A percentile compares a stretch with the other conserved stretches of the same genome.
These are phyloP conservation scores for Candida michaelii DNA, from an alignment of 805 yeast genomes.

Conservation along the genomic window DNA sequence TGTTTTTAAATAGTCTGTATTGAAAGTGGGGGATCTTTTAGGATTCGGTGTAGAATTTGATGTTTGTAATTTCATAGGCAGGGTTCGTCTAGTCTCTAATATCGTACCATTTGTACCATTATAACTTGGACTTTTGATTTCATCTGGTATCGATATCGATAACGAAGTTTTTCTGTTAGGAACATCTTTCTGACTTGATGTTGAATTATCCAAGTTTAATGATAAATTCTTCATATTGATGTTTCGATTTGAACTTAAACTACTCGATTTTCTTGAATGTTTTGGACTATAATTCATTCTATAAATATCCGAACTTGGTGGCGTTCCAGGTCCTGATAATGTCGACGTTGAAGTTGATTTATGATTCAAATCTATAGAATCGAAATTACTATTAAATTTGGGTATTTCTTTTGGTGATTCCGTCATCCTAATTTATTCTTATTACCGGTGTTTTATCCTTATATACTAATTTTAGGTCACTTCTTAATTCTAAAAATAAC, in stretches of 20 bases:
- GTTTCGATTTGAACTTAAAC: constrained; percentile 31
- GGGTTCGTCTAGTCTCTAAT: neutral
- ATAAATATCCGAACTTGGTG: constrained; percentile 1
- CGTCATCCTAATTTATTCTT: constrained; percentile 1
- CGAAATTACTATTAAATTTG: neutral
- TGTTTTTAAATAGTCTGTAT: neutral
- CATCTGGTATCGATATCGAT: constrained; percentile 9
- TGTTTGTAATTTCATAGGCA: constrained; percentile 4
- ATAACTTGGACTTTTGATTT: neutral
- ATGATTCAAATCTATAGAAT: neutral
- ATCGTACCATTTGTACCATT: constrained; percentile 6
- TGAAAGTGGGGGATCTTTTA: neutral
- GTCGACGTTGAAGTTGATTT: neutral
- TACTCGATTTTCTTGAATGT: constrained; percentile 32
- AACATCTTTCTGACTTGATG: neutral
- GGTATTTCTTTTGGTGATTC: constrained; percentile 3
- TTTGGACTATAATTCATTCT: constrained; percentile 38
- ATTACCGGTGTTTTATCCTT: neutral
- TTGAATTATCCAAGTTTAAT: constrained; percentile 24
- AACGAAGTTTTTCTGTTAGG: constrained; percentile 12
- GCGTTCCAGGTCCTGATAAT: no score
- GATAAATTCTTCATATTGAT: constrained; percentile 35
- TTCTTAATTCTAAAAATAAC: neutral
- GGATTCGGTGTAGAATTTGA: neutral
- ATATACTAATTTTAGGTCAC: neutral